A percentile compares a stretch with the other conserved stretches of the same genome.
Evolutionary conservation across 805 yeast species (phyloP).

Genomic region (Schwanniomyces yamadae): DNA sequence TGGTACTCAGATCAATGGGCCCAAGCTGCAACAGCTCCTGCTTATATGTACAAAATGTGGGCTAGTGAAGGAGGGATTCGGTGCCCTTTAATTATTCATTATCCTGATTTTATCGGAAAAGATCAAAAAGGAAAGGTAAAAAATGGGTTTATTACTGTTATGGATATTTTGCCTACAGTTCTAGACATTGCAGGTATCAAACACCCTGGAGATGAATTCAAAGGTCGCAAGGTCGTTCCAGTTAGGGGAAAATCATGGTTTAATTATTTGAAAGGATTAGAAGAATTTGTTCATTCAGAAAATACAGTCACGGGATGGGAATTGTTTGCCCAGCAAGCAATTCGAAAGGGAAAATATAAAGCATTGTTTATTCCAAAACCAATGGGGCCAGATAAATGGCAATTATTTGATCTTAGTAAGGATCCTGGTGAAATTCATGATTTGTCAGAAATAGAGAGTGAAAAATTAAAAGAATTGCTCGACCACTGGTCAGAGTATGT

Average conservation of each 20-base stretch:
- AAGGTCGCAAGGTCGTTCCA: slow-evolving; percentile 42
- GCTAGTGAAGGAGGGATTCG: slow-evolving; percentile 61
- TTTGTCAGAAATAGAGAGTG: slow-evolving; percentile 35
- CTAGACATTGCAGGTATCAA: slow-evolving; percentile 47
- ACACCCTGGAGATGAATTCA: slow-evolving; percentile 42
- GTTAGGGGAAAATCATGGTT: slow-evolving; percentile 50
- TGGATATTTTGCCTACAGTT: slow-evolving; percentile 60
- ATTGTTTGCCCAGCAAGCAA: slow-evolving; percentile 55
- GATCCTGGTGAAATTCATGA: slow-evolving; percentile 57
- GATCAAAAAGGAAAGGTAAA: slow-evolving; percentile 5
- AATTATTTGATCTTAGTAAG: slow-evolving; percentile 38
- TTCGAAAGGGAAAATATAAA: slow-evolving; percentile 49
- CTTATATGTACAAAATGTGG: slow-evolving; percentile 55
- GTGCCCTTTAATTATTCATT: slow-evolving; percentile 51
- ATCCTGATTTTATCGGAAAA: slow-evolving; percentile 34
- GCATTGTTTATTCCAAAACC: slow-evolving; percentile 51
- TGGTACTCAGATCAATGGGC: slow-evolving; percentile 62
- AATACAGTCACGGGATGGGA: slow-evolving; percentile 57
- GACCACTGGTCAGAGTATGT: slow-evolving; percentile 52
- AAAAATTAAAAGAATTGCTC: slow-evolving; percentile 39
- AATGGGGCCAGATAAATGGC: slow-evolving; percentile 50
- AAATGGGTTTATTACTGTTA: slow-evolving; percentile 49
- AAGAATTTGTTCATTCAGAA: slow-evolving; percentile 35
- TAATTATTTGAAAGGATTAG: slow-evolving; percentile 28
- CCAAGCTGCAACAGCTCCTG: slow-evolving; percentile 60